A percentile compares a stretch with the other conserved stretches of the same genome.
Conservation (phyloP, 108 stramenopile genomes). For the Skeletonema potamos region DNA sequence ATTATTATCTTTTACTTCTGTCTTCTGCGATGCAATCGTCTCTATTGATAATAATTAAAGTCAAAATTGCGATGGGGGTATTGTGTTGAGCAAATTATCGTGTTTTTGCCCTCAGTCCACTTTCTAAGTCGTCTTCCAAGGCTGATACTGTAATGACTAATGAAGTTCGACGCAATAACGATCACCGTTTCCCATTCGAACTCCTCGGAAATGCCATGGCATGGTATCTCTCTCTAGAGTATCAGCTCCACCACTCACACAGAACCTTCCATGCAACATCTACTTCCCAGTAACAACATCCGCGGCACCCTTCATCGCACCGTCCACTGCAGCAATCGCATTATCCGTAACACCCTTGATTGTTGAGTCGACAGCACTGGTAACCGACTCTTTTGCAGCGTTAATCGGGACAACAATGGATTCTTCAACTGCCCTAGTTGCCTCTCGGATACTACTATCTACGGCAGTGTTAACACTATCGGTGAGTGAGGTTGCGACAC, state of each 20-base stretch:
- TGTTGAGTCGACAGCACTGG: slow-evolving; percentile 7
- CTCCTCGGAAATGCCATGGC: not conserved
- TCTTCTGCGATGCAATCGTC: no score
- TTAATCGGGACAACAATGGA: slow-evolving; percentile 2
- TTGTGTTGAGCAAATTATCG: not conserved
- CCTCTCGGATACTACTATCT: not conserved
- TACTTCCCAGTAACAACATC: not conserved
- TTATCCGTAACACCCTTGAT: slow-evolving; percentile 1
- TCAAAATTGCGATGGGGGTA: no score
- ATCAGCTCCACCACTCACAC: not conserved
- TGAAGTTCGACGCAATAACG: no score
- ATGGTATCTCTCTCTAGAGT: no score
- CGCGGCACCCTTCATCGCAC: not conserved
- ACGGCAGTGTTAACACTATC: slow-evolving; percentile 3
- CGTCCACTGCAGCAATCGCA: not conserved
- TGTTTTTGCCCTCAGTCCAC: not conserved
- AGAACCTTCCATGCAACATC: no score
- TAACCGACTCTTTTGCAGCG: not conserved
- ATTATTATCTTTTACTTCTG: no score
- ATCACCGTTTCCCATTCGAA: not conserved
- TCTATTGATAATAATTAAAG: no score
- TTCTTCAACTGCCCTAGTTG: not conserved
- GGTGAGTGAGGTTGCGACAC: not conserved
- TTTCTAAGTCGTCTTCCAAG: not conserved
- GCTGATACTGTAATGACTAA: not conserved